Base-by-base conservation (phyloP, 2,329 filamentous ascomycete species). In the Xylogone sp. region DNA sequence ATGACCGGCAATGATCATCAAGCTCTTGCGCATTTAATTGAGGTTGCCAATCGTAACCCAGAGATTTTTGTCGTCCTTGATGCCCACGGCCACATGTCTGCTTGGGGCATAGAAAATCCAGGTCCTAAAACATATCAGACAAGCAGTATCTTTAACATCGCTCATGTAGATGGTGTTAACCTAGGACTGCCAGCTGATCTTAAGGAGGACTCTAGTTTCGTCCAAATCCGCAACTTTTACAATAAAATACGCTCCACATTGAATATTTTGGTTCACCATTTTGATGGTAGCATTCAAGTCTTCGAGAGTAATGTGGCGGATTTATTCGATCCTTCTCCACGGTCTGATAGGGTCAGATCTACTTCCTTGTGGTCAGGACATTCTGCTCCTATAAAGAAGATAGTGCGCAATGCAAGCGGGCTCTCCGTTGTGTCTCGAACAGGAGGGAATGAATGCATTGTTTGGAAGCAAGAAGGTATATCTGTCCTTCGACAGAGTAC, bases 61-160 rank as follows among this genome's bases (percentile, higher is more conserved):
- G 94, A 99, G 65, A 82, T 99, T 2, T 94, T 91, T 59, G 78
- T 97, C 21, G 84, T 93, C 8, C 75, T 96, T 45, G 90, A 97
- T 68, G 84, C 86, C n/a, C 75, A 79, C 45, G 93, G 93, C 1
- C 84, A 86, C 58, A 90, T 97, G 87, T 91, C 89, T 42, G 90
- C 90, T 0, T 97, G 93, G 89, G 93, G 90, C 0, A 72, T 99
- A 51, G 92, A 97, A 67, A 92, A 93, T 63, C 81, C 96, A 19
- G 86, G 87, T 31, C 84, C 82, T 60, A 90, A 86, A 63, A 74
- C 77, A 27, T 82, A 81, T 58, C 82, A 81, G 53, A 76, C 79
- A 3, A 77, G 83, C 22, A 83, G 85, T 55, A 81, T 93, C n/a
- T 95, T 94, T 73, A 94, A 90, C 63, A 85, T 97, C 59, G 84